Conservation (phyloP, 2,329 filamentous ascomycete genomes). For the Aphanoascus verrucosus region DNA sequence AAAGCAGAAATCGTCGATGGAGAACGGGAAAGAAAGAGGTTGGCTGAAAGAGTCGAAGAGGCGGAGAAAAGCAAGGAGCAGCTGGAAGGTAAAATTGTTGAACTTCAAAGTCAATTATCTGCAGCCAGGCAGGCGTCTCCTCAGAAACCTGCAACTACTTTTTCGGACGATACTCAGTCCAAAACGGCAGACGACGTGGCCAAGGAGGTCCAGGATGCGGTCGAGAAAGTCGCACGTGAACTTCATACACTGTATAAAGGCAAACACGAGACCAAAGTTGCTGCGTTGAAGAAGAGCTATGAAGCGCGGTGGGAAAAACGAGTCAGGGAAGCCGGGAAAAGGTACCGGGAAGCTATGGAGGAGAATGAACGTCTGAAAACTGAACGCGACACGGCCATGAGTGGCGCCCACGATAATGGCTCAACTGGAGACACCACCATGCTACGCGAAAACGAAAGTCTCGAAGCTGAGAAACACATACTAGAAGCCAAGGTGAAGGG, state of each 20-base stretch:
- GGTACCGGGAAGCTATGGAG: slow-evolving; percentile 56
- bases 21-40: slow-evolving; percentile 70
- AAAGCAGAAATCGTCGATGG: slow-evolving; percentile 68
- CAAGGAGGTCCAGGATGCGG: slow-evolving; percentile 67
- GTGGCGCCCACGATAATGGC: slow-evolving; percentile 31
- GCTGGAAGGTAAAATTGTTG: slow-evolving; percentile 36
- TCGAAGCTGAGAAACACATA: slow-evolving; percentile 56
- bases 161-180: slow-evolving; percentile 14
- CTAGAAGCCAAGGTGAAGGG: slow-evolving; percentile 65
- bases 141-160: slow-evolving; percentile 27
- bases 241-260: slow-evolving; percentile 88
- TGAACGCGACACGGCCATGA: slow-evolving; percentile 56
- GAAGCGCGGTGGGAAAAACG: slow-evolving; percentile 85
- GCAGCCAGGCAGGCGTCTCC: slow-evolving; percentile 29
- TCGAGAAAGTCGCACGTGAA: slow-evolving; percentile 87
- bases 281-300: slow-evolving; percentile 71
- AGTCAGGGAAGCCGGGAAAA: slow-evolving; percentile 63
- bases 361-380: slow-evolving; percentile 66
- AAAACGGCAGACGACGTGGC: slow-evolving; percentile 40
- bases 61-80: slow-evolving; percentile 50
- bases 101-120: slow-evolving; percentile 39
- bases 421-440: slow-evolving; percentile 38
- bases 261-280: slow-evolving; percentile 94
- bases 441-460: slow-evolving; percentile 45
- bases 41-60: slow-evolving; percentile 65